Base-by-base conservation (phyloP, 345 rosid species). In the Clarkia xantiana region DNA sequence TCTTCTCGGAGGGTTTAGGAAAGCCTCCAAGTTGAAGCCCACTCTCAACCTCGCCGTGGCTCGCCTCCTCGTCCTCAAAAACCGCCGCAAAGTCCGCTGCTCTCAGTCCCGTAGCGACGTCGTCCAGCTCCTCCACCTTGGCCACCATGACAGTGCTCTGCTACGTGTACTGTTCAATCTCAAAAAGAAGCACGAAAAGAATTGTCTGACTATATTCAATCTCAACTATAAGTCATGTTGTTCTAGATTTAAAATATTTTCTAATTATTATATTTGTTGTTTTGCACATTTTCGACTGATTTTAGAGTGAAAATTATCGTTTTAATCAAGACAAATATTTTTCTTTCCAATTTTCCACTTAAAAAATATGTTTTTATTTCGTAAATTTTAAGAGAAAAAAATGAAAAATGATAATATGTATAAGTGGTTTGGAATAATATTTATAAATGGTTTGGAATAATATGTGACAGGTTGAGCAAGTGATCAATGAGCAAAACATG, bases 101-200 rank as follows among this genome's bases (percentile, higher is more conserved):
- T 49, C 75, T 44, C 84, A 73, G 8, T 75, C 90, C 29, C 76
- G 64, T 12, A 78, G 93, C 11, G 96, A 91, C 49, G 90, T 91
- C 14, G 55, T 69, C 20, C 80, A 84, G 72, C 78, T 91, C 58
- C 98, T 91, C 43, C 67, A 73, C 20, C 90, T 64, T 3, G 82
- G 83, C 12, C 67, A 67, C 40, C 94, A 76, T 48, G 90, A 81
- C 13, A 71, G 78, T 1, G 94, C 96, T 65, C 84, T 78, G 49
- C 78, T 76, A 46, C 78, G 96, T 25, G 86, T 29, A 29, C 5
- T 22, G n/a, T n/a, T n/a, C n/a, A n/a, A n/a, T n/a, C n/a, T n/a
- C n/a, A n/a, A n/a, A n/a, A n/a, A n/a, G n/a, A n/a, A n/a, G n/a
- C n/a, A n/a, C n/a, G n/a, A n/a, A n/a, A n/a, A n/a, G n/a, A n/a